Conservation (phyloP, 495 filamentous ascomycete genomes). For the Aspergillus asperescens region DNA sequence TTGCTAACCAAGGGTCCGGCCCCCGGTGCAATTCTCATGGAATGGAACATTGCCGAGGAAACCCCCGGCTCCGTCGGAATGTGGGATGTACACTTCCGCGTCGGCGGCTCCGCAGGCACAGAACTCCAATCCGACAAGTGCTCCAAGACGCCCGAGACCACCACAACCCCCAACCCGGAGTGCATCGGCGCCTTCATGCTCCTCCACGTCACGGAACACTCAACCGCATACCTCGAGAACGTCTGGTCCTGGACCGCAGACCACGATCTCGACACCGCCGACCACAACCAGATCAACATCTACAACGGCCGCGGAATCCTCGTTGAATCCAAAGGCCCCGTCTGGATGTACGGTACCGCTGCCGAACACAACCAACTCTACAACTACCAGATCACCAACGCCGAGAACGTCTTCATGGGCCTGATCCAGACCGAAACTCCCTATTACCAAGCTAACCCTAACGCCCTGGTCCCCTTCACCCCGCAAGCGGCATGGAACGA, state of each 20-base stretch:
- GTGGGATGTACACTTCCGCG: slow-evolving; percentile 90
- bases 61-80: slow-evolving; percentile 67
- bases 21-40: slow-evolving; percentile 80
- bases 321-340: slow-evolving; percentile 56
- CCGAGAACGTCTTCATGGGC: slow-evolving; percentile 77
- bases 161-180: slow-evolving; percentile 46
- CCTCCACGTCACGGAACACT: slow-evolving; percentile 68
- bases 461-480: slow-evolving; percentile 61
- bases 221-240: slow-evolving; percentile 80
- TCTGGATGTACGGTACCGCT: slow-evolving; percentile 69
- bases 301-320: slow-evolving; percentile 87
- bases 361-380: slow-evolving; percentile 89
- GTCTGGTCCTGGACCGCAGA: slow-evolving; percentile 95
- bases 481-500: slow-evolving; percentile 59
- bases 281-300: slow-evolving; percentile 80
- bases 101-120: slow-evolving; percentile 77
- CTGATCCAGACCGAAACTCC: slow-evolving; percentile 90
- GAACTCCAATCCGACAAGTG: slow-evolving; percentile 72
- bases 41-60: slow-evolving; percentile 77
- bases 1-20: slow-evolving; percentile 58
- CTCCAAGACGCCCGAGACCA: slow-evolving; percentile 53
- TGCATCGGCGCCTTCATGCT: slow-evolving; percentile 77
- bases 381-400: slow-evolving; percentile 79
- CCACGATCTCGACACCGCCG: slow-evolving; percentile 76
- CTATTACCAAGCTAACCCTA: slow-evolving; percentile 86